These are phyloP conservation scores for Cercospora janseana DNA, from an alignment of 2,329 filamentous ascomycete genomes.

Conservation along the genomic window DNA sequence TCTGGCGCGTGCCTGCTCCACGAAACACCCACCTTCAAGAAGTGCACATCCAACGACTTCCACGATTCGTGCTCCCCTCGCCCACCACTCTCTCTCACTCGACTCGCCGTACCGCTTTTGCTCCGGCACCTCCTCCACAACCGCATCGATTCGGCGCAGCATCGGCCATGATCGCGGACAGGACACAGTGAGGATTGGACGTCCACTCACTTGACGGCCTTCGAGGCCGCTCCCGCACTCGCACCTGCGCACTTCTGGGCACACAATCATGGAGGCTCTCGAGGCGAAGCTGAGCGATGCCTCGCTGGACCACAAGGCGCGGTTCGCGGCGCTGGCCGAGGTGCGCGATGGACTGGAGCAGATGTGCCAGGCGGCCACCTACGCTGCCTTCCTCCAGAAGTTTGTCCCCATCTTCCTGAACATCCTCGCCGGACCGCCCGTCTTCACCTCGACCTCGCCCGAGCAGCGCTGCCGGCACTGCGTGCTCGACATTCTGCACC, in stretches of 20 bases:
- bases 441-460: slow-evolving; percentile 84
- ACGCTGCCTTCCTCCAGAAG: slow-evolving; percentile 77
- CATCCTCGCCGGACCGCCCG: slow-evolving; percentile 79
- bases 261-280: slow-evolving; percentile 42
- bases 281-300: slow-evolving; percentile 49
- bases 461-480: slow-evolving; percentile 95
- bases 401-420: slow-evolving; percentile 86
- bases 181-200: neutral
- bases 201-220: neutral
- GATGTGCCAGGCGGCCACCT: slow-evolving; percentile 75
- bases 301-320: slow-evolving; percentile 67
- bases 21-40: too few species aligned
- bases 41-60: too few species aligned
- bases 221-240: neutral
- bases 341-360: slow-evolving; percentile 90
- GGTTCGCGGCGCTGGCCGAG: slow-evolving; percentile 77
- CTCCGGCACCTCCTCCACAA: neutral
- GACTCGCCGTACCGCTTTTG: neutral
- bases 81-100: neutral
- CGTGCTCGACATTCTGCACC: slow-evolving; percentile 89
- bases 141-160: neutral
- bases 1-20: slow-evolving; percentile 1
- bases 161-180: slow-evolving; percentile 2
- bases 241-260: neutral
- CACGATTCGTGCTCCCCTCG: too few species aligned